These are phyloP conservation scores for Amaranthus hypochondriacus DNA, from an alignment of 148 eudicot species.

Conservation along the genomic window DNA sequence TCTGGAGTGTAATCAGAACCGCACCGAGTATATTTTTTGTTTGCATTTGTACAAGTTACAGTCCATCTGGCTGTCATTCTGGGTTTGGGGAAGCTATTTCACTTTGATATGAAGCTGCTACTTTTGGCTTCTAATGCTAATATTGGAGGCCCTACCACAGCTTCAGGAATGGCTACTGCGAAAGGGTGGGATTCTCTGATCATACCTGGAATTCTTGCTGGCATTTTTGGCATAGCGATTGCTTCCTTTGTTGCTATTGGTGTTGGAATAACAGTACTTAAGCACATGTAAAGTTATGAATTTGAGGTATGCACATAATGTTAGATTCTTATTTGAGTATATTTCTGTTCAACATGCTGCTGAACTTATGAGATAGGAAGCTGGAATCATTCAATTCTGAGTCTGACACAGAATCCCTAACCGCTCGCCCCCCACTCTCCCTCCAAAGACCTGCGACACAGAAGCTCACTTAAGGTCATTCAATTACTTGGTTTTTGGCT, in stretches of 20 bases:
- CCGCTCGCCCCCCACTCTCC: no score
- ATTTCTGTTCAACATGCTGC: neutral
- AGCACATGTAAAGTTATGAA: conserved; percentile 38
- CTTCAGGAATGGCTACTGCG: conserved; percentile 95
- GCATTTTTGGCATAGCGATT: conserved; percentile 80
- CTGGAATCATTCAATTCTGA: neutral
- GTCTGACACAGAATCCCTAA: no score
- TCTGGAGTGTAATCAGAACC: conserved; percentile 62
- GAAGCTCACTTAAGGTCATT: no score
- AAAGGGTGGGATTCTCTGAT: conserved; percentile 77
- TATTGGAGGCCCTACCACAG: conserved; percentile 95
- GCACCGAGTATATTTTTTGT: conserved; percentile 79
- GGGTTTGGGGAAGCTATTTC: conserved; percentile 57
- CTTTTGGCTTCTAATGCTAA: conserved; percentile 89
- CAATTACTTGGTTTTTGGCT: no score
- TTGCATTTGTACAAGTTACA: conserved; percentile 72
- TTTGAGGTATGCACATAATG: neutral
- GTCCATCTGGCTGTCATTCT: conserved; percentile 60
- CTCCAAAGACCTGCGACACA: no score
- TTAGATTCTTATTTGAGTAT: neutral
- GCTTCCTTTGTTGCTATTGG: conserved; percentile 80
- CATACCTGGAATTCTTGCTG: conserved; percentile 79
- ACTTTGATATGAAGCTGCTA: conserved; percentile 52
- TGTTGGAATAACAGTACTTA: conserved; percentile 61
- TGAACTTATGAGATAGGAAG: neutral